phyloP scores from a whole-genome alignment of 345 rosid species.

The Microthlaspi erraticum region DNA sequence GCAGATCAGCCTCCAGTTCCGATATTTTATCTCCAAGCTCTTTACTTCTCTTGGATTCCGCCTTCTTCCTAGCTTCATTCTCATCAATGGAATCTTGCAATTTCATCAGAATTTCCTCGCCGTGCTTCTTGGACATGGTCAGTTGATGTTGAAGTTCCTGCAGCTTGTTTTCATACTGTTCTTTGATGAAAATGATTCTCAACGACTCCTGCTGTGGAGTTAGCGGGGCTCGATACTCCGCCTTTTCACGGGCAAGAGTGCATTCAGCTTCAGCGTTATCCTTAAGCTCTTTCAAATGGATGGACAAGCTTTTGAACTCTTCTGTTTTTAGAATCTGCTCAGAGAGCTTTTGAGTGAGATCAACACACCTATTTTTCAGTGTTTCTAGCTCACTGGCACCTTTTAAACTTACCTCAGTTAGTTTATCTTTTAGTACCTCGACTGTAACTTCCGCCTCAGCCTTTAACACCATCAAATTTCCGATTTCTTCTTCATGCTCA shows the following conservation, averaged over 20 bases:
- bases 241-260: constrained; percentile 61
- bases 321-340: constrained; percentile 85
- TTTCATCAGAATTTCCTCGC: constrained; percentile 92
- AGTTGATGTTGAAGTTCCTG: constrained; percentile 91
- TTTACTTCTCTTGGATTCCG: constrained; percentile 85
- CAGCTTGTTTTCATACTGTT: constrained; percentile 82
- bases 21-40: constrained; percentile 71
- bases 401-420: constrained; percentile 57
- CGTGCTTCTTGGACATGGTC: constrained; percentile 79
- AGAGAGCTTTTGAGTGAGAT: constrained; percentile 72
- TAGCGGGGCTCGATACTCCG: constrained; percentile 56
- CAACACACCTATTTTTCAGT: constrained; percentile 59
- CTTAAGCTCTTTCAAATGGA: constrained; percentile 87
- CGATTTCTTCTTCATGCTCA: constrained; percentile 61
- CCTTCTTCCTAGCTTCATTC: constrained; percentile 71
- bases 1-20: constrained; percentile 79
- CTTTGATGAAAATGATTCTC: constrained; percentile 96
- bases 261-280: constrained; percentile 82
- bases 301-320: constrained; percentile 80
- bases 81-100: constrained; percentile 92
- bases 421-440: constrained; percentile 58
- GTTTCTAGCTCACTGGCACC: constrained; percentile 50
- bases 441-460: constrained; percentile 64
- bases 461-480: constrained; percentile 56
- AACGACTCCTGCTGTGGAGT: constrained; percentile 84